Conservation (phyloP, 164 flowering plant species). For the Echeveria elegans region DNA sequence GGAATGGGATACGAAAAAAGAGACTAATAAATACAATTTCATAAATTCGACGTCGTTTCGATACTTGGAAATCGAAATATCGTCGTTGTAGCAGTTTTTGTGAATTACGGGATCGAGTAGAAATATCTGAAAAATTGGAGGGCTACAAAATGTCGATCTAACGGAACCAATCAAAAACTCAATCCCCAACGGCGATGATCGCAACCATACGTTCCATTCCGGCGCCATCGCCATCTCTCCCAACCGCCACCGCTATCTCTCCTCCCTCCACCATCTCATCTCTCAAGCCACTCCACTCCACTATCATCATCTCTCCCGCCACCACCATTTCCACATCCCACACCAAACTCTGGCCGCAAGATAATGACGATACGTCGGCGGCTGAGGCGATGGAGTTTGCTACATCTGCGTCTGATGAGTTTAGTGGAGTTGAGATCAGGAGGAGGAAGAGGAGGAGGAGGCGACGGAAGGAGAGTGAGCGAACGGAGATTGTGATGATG, state of each 20-base stretch:
- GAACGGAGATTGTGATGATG: slow-evolving; percentile 1
- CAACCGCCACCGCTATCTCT: neutral
- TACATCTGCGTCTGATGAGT: neutral
- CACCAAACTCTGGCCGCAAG: neutral
- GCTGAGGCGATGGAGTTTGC: slow-evolving; percentile 13
- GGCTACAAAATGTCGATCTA: too few relatives aligned
- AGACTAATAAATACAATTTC: too few relatives aligned
- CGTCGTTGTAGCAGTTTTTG: too few relatives aligned
- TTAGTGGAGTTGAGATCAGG: slow-evolving; percentile 10
- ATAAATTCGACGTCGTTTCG: too few relatives aligned
- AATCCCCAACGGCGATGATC: neutral
- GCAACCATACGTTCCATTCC: slow-evolving; percentile 12
- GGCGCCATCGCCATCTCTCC: slow-evolving; percentile 12
- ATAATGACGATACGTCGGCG: slow-evolving; percentile 13
- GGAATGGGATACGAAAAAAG: too few relatives aligned
- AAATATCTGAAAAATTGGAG: too few relatives aligned
- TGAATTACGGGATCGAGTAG: too few relatives aligned
- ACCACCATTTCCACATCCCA: too few relatives aligned
- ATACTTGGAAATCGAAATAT: too few relatives aligned
- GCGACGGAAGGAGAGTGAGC: slow-evolving; percentile 12
- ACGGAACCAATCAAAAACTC: too few relatives aligned
- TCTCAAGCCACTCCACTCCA: slow-evolving; percentile 3
- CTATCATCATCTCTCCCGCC: too few relatives aligned
- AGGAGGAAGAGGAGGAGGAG: slow-evolving; percentile 31
- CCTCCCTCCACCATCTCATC: slow-evolving; percentile 9